Conservation (phyloP, 1,284 basidiomycete species). For the Waitea zeae region DNA sequence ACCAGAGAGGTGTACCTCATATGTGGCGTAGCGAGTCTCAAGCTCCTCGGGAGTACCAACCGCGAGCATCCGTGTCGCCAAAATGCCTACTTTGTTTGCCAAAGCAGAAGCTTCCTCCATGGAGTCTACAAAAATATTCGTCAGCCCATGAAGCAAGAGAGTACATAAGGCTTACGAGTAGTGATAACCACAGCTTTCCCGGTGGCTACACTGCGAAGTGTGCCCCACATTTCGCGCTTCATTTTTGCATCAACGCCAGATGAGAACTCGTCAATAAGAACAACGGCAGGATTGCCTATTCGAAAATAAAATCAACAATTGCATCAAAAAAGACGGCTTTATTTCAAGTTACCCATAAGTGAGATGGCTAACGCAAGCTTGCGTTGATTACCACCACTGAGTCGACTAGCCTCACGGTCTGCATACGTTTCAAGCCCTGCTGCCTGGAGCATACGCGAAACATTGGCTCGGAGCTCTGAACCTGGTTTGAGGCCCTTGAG, state of each 20-base stretch:
- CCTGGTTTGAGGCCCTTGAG: constrained; percentile 46
- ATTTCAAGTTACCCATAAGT: constrained; percentile 66
- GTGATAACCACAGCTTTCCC: constrained; percentile 55
- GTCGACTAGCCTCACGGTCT: constrained; percentile 50
- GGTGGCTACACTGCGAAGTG: constrained; percentile 41
- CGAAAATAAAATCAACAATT: constrained; percentile 23
- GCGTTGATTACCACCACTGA: constrained; percentile 69
- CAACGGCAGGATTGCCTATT: constrained; percentile 63
- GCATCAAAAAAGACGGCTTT: constrained; percentile 7
- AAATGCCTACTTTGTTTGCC: constrained; percentile 54
- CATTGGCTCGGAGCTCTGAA: constrained; percentile 29
- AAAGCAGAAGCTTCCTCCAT: constrained; percentile 76
- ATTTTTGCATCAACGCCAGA: constrained; percentile 73
- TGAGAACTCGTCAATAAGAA: constrained; percentile 73
- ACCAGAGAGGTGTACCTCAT: constrained; percentile 65
- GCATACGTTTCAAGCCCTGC: constrained; percentile 46
- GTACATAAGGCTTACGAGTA: constrained; percentile 52
- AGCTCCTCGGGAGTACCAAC: constrained; percentile 52
- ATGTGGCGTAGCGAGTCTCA: constrained; percentile 47
- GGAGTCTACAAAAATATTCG: constrained; percentile 29
- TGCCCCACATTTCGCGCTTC: constrained; percentile 72
- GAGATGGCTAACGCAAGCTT: constrained; percentile 68
- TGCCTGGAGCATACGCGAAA: constrained; percentile 39
- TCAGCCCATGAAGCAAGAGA: too few species aligned
- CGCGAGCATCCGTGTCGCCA: constrained; percentile 51